Base-by-base conservation (phyloP, 2,329 filamentous ascomycete genomes). In the Colletotrichum lupini region DNA sequence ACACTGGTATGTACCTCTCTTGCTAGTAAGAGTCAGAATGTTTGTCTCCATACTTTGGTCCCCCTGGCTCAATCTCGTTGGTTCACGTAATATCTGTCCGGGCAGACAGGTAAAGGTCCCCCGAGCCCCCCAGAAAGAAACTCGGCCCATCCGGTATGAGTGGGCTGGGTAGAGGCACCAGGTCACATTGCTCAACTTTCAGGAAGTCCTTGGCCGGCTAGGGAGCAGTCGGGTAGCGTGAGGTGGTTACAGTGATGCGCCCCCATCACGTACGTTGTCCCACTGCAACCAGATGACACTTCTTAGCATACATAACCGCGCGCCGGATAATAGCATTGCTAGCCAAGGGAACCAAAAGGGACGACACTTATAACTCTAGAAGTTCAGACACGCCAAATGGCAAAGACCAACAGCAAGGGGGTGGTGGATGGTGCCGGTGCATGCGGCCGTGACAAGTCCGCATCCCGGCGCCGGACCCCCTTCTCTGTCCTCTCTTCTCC, bases 371-470 rank as follows among this genome's bases (percentile, higher is more conserved):
- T 42, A 14, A 42, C 42, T 49, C 32, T 35, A 12, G 32, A 35
- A 35, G 32, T 35, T 49, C 30, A 22, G 60, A 32, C n/a, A 42
- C 32, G 22, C 62, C 30, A 56, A 22, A 30, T 55, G 32, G 30
- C 35, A 24, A 12, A 26, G 32, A 12, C 42, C 19, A 28, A 2
- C 16, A 12, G 37, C 16, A 62, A 28, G 37, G 37, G 19, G 24
- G 30, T 24, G 11, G 32, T 22, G 26, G 24, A 53, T 22, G 37
- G n/a, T n/a, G 42, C 26, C 37, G 42, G 26, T 46, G 59, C 59
- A 14, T 67, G 65, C 65, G 56, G 56, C 26, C 35, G 24, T n/a
- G 55, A 52, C 64, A 67, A 28, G 22, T 53, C 56, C 56, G 65
- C 65, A 37, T 32, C 24, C 53, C 52, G 63, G 32, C 56, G n/a